Base-by-base conservation (phyloP, 2,329 filamentous ascomycete species). In the Fusarium verrucosum region DNA sequence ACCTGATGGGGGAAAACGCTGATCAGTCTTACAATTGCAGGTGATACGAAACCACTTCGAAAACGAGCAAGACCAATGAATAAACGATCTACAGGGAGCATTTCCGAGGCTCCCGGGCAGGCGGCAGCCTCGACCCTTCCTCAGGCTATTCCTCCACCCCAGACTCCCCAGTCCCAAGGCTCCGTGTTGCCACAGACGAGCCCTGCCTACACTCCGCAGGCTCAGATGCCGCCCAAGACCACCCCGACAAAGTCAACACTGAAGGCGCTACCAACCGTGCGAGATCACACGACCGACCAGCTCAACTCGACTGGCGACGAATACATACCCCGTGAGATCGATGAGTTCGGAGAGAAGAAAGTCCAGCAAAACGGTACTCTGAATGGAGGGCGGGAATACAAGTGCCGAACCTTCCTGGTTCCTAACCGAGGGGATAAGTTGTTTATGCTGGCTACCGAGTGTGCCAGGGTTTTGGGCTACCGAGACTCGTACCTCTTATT, bases 381-480 rank as follows among this genome's bases (percentile, higher is more conserved):
- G 20, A 84, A 91, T 25, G 94, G 93, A 60, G 87, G 86, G 20
- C 91, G 95, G 70, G 90, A 94, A 73, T 99, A 97, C 80, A 89
- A 91, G 75, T 97, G 94, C 78, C 86, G 94, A 65, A 98, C 94
- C 2, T 99, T 99, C 76, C 87, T 92, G 66, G 94, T 99, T 5
- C 93, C 94, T 17, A 89, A 96, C 72, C 85, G 95, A 70, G 93
- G 92, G 25, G 90, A 96, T 68, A 97, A 97, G 78, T 85, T 98
- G 7, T 99, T 98, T 80, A 99, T 99, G 95, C 87, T 99, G 49
- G 95, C 95, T 32, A 99, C 95, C 16, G 95, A 99, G 79, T 98
- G 95, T 75, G 95, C 95, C 22, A 88, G 95, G 68, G 93, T 97
- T 5, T 83, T 98, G 20, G 92, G 93, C 42, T 99, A 99, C 76